Evolutionary conservation across 2,329 filamentous ascomycete genomes (phyloP).

Genomic region (Trichophyton benhamiae): DNA sequence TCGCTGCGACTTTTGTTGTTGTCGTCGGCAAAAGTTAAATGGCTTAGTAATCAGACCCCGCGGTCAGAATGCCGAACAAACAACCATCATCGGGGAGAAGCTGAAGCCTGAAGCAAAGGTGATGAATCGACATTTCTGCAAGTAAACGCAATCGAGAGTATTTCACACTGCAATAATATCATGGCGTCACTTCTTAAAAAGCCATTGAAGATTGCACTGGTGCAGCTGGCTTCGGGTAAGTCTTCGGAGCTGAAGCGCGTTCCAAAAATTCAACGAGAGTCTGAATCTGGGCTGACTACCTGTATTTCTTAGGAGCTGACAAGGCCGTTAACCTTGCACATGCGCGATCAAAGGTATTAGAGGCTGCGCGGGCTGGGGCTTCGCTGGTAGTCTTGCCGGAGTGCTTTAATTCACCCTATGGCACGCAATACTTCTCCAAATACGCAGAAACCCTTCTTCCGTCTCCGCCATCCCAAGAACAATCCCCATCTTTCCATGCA

Average conservation of each 20-base stretch:
- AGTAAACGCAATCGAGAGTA: background rate
- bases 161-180: background rate
- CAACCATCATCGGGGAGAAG: background rate
- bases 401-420: conserved; percentile 98
- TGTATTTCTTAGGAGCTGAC: conserved; percentile 47
- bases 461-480: conserved; percentile 55
- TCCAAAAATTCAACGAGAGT: background rate
- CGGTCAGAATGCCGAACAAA: background rate
- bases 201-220: conserved; percentile 64
- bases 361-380: conserved; percentile 64
- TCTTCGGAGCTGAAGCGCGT: background rate
- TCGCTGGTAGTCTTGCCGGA: conserved; percentile 86
- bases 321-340: conserved; percentile 73
- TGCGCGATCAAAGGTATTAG: conserved; percentile 69
- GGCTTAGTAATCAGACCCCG: background rate
- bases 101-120: background rate
- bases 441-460: conserved; percentile 85
- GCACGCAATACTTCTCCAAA: conserved; percentile 74
- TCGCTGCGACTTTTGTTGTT: background rate
- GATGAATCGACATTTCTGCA: background rate
- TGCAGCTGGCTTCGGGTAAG: conserved; percentile 64
- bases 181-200: conserved; percentile 55
- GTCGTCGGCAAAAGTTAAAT: background rate
- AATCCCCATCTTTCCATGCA: conserved; percentile 75
- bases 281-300: background rate